Base-by-base conservation (phyloP, 73 alveolate species). In the Durusdinium trenchii region DNA sequence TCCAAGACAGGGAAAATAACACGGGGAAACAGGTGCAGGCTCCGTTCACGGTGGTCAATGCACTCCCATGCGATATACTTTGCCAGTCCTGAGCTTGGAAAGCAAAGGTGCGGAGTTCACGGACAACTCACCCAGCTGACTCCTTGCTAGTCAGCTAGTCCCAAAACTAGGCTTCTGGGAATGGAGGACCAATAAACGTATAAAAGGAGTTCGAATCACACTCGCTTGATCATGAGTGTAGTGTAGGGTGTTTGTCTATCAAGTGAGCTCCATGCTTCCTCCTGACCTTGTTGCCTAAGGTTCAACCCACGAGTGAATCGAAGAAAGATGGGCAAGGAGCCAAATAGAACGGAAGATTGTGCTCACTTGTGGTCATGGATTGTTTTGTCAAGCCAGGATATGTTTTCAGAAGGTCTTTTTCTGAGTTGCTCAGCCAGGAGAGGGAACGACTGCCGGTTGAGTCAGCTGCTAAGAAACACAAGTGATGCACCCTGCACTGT, bases 21-120 rank as follows among this genome's bases (percentile, higher is more conserved):
- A 32, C 4, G 30, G 73, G 3, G 30, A 32, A 10, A n/a, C 54
- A 91, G 98, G 98, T 91, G 73, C 75, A 94, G 38, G 99, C 99
- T 6, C 99, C 99, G 9, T 94, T 94, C 94, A 94, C 93, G 46
- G 94, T 94, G 81, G 84, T 94, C 94, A 94, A 94, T 64, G 94
- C 99, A 0, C 76, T 92, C 57, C 99, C 99, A 9, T 94, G 99
- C 83, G 99, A 94, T 43, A 85, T 94, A 30, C 47, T 94, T n/a
- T 94, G 99, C 99, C 98, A 91, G 98, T 18, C 45, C 61, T 45
- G 35, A 4, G 45, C 89, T 78, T 23, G 23, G 69, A 57, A 57
- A 23, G 69, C n/a, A n/a, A n/a, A n/a, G n/a, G n/a, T n/a, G n/a
- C n/a, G n/a, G n/a, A n/a, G n/a, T n/a, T n/a, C n/a, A n/a, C n/a